Base-by-base conservation (phyloP, 768 basidiomycete genomes). In the Dacryopinax primogenitus region DNA sequence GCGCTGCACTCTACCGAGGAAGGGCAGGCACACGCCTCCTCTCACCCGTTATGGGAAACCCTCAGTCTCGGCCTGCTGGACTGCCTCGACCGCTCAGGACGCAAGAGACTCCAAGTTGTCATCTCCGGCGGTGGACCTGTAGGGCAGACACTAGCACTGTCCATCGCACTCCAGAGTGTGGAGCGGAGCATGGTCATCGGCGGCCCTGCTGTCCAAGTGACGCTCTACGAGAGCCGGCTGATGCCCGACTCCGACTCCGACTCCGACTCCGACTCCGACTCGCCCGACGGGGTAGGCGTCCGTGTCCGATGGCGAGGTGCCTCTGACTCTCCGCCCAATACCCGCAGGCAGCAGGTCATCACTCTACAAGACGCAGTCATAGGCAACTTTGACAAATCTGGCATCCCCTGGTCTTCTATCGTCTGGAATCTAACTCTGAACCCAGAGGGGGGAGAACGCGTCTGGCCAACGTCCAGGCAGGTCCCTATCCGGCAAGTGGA, bases 61-160 rank as follows among this genome's bases (percentile, higher is more conserved):
- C 51, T 58, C 51, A 32, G 26, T 30, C 51, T 58, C 51, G 51
- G 51, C 51, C 51, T 58, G 26, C 51, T 58, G 13, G 51, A 58
- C 51, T 58, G 51, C 51, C 30, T 58, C 26, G 51, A 58, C 51
- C 51, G 51, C 23, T 58, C 51, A 6, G 51, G 51, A 11, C 23
- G 30, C 3, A 58, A 58, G 21, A 11, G 51, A 3, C 51, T 58
- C 26, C 26, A 58, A 23, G 51, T 58, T 15, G 51, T 58, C 51
- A 58, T 58, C 30, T 58, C 51, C 51, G 51, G 51, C 51, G 51
- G 51, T 23, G 51, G 51, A 6, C 51, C 51, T 30, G 51, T 58
- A 11, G 51, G 51, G 13, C 51, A 58, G 30, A 58, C 51, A 32
- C 51, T 58, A 11, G 51, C 51, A 32, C 26, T 58, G 51, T 58